Evolutionary conservation across 176 grass and related monocot genomes (phyloP).

Genomic region (Avena insularis): DNA sequence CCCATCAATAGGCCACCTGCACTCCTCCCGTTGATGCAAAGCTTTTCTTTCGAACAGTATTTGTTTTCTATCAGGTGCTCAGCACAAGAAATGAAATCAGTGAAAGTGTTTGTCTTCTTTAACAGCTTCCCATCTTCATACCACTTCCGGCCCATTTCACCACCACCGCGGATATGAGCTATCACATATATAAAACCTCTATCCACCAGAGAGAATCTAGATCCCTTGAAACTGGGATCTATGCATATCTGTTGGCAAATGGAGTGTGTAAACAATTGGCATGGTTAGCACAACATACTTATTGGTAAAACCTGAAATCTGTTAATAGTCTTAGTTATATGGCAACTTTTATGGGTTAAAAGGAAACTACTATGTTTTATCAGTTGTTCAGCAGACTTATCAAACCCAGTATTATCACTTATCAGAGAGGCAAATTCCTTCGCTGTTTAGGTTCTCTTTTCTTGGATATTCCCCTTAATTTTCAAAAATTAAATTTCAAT

Average conservation of each 20-base stretch:
- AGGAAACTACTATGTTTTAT: not conserved
- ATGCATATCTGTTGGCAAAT: constrained; percentile 63
- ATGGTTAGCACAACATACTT: not conserved
- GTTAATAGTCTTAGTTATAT: not conserved
- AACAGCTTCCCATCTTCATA: constrained; percentile 87
- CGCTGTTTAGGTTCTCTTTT: not conserved
- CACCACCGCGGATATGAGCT: constrained; percentile 90
- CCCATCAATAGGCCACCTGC: constrained; percentile 81
- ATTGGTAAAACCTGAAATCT: constrained; percentile 3
- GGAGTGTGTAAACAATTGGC: constrained; percentile 8
- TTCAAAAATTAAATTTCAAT: not conserved
- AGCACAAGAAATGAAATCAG: constrained; percentile 87
- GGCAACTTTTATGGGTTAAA: constrained; percentile 11
- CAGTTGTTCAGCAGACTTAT: not conserved
- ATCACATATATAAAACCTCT: constrained; percentile 86
- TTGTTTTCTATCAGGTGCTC: constrained; percentile 86
- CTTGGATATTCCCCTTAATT: not conserved
- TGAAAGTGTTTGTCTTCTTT: constrained; percentile 93
- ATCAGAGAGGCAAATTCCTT: not conserved
- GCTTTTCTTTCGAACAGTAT: constrained; percentile 76
- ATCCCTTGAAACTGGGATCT: constrained; percentile 72
- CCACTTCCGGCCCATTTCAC: constrained; percentile 96
- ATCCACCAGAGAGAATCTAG: constrained; percentile 81
- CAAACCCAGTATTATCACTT: not conserved
- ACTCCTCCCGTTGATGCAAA: constrained; percentile 93